These are phyloP conservation scores for Clarireedia paspali DNA, from an alignment of 2,329 filamentous ascomycete genomes.

Conservation along the genomic window DNA sequence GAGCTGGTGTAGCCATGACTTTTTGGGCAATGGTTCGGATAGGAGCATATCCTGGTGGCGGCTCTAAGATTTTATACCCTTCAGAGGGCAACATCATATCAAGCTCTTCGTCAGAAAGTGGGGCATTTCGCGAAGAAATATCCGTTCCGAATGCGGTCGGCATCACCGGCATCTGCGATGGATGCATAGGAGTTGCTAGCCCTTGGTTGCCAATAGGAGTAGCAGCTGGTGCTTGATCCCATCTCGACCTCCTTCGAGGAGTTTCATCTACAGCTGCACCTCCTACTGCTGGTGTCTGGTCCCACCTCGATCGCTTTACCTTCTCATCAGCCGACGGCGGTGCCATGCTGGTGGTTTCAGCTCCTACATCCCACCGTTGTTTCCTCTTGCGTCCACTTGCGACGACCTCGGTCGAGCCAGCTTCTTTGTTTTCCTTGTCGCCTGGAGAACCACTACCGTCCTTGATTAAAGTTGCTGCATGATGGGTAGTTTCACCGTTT, in stretches of 20 bases:
- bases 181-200: slow-evolving; percentile 72
- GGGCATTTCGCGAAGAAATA: slow-evolving; percentile 68
- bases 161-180: slow-evolving; percentile 50
- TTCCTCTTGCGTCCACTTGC: slow-evolving; percentile 71
- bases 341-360: slow-evolving; percentile 46
- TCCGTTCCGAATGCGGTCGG: slow-evolving; percentile 72
- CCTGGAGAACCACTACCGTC: slow-evolving; percentile 41
- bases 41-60: slow-evolving; percentile 86
- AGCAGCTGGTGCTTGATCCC: slow-evolving; percentile 82
- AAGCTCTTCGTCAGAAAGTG: slow-evolving; percentile 88
- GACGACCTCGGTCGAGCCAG: slow-evolving; percentile 57
- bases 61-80: slow-evolving; percentile 86
- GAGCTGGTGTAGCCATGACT: slow-evolving; percentile 63
- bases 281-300: slow-evolving; percentile 63
- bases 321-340: slow-evolving; percentile 46
- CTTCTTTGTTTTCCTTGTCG: slow-evolving; percentile 67
- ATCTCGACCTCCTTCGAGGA: slow-evolving; percentile 72
- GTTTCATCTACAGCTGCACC: slow-evolving; percentile 45
- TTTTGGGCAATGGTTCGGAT: slow-evolving; percentile 70
- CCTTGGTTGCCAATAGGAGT: slow-evolving; percentile 67
- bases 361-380: slow-evolving; percentile 84
- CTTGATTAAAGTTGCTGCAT: slow-evolving; percentile 64
- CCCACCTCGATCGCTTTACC: slow-evolving; percentile 71
- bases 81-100: slow-evolving; percentile 84
- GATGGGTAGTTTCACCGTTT: slow-evolving; percentile 51